Evolutionary conservation across 225 moss, liverwort and hornwort species (phyloP).

Genomic region (Pleurozium schreberi): DNA sequence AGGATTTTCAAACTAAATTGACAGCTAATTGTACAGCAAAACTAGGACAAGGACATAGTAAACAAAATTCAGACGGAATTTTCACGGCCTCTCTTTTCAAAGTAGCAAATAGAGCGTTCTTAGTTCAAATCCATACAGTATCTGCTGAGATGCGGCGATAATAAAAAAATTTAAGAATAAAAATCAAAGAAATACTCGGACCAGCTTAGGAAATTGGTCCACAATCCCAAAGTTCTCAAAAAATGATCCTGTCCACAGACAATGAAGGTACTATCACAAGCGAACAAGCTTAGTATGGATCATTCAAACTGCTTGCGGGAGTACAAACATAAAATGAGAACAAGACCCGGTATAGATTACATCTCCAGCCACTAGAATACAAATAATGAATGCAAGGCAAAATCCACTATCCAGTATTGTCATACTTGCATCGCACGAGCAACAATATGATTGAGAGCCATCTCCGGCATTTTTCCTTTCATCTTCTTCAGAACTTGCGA

Average conservation of each 20-base stretch:
- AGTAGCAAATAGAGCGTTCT: background rate
- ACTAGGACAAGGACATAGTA: background rate
- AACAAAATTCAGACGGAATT: background rate
- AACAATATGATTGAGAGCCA: conserved; percentile 48
- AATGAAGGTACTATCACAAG: background rate
- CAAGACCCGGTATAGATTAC: background rate
- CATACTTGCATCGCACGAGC: conserved; percentile 54
- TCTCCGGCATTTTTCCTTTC: conserved; percentile 41
- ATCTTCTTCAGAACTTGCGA: conserved; percentile 35
- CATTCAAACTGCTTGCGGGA: background rate
- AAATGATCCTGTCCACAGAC: background rate
- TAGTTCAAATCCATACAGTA: background rate
- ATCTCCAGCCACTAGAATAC: background rate
- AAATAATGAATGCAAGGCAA: background rate
- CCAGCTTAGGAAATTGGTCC: no score
- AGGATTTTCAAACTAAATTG: background rate
- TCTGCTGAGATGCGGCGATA: background rate
- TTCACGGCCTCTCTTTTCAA: background rate
- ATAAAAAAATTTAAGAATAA: background rate
- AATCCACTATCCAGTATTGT: background rate
- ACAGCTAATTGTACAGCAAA: background rate
- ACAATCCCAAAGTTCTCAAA: background rate
- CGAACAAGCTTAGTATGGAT: background rate
- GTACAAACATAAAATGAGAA: background rate
- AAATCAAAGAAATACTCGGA: background rate